phyloP scores from a whole-genome alignment of 2,329 filamentous ascomycete species.

The Boeremia exigua region DNA sequence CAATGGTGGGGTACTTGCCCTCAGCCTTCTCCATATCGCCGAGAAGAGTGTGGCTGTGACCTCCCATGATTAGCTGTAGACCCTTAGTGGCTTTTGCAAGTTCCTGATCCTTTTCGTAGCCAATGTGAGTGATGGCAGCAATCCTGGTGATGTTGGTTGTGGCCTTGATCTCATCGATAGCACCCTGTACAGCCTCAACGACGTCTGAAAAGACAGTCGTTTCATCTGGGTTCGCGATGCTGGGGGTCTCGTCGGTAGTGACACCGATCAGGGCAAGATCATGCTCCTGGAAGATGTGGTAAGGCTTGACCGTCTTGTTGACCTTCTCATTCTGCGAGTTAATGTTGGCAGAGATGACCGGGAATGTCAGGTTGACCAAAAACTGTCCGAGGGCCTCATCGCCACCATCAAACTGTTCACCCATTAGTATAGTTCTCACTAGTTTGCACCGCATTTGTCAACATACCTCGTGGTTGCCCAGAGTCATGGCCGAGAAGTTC shows the following conservation, averaged over 20 bases:
- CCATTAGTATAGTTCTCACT: background rate
- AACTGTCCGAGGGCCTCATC: slow-evolving; percentile 68
- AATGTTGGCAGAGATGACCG: slow-evolving; percentile 68
- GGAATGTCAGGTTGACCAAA: slow-evolving; percentile 68
- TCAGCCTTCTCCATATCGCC: slow-evolving; percentile 64
- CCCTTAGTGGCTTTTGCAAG: slow-evolving; percentile 66
- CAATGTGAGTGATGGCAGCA: slow-evolving; percentile 71
- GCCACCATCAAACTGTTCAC: slow-evolving; percentile 64
- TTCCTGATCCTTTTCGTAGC: slow-evolving; percentile 68
- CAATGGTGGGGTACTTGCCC: slow-evolving; percentile 69
- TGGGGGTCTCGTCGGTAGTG: slow-evolving; percentile 65
- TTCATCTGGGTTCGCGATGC: slow-evolving; percentile 64
- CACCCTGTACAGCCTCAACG: slow-evolving; percentile 64
- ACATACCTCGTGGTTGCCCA: slow-evolving; percentile 62
- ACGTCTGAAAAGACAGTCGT: slow-evolving; percentile 66
- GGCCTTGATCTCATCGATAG: slow-evolving; percentile 66
- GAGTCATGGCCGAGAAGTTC: slow-evolving; percentile 71
- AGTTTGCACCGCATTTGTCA: background rate
- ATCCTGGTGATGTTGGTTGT: slow-evolving; percentile 69
- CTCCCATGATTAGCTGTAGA: slow-evolving; percentile 72
- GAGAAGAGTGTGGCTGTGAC: slow-evolving; percentile 64
- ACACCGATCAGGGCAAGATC: slow-evolving; percentile 68
- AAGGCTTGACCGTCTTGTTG: slow-evolving; percentile 69
- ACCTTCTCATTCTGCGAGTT: slow-evolving; percentile 64
- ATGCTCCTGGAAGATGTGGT: slow-evolving; percentile 68